Evolutionary conservation across 371 early-diverging fungal genomes (phyloP).

Genomic region (Smittium mucronatum): DNA sequence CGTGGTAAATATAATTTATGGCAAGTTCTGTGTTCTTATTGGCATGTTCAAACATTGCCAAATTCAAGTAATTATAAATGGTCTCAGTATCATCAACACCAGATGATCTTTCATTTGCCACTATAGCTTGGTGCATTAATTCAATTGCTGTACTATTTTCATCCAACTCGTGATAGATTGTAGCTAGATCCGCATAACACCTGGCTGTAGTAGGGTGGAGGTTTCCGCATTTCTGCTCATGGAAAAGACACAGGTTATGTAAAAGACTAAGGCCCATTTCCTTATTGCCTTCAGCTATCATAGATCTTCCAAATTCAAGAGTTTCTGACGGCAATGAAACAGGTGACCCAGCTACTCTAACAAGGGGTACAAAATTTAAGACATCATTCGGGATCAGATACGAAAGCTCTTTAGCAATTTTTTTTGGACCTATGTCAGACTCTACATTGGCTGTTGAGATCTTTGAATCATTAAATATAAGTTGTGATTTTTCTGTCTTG

Average conservation of each 20-base stretch:
- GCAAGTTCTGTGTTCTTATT: constrained; percentile 39
- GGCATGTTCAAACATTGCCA: constrained; percentile 76
- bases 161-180: constrained; percentile 66
- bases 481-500: constrained; percentile 34
- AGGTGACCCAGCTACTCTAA: constrained; percentile 69
- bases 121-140: constrained; percentile 73
- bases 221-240: constrained; percentile 85
- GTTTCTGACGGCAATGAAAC: constrained; percentile 84
- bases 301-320: constrained; percentile 43
- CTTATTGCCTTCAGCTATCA: constrained; percentile 61
- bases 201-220: constrained; percentile 78
- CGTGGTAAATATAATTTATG: constrained; percentile 64
- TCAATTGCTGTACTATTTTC: constrained; percentile 60
- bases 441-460: constrained; percentile 12
- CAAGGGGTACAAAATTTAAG: constrained; percentile 62
- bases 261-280: constrained; percentile 67
- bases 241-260: constrained; percentile 67
- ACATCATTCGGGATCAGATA: constrained; percentile 46
- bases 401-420: background rate
- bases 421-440: background rate
- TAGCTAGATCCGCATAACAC: constrained; percentile 73
- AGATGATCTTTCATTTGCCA: constrained; percentile 67
- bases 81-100: constrained; percentile 85
- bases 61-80: constrained; percentile 73
- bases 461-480: constrained; percentile 13